Evolutionary conservation across 148 eudicot species (phyloP), one percentile per base, ranked within the genome.

Genomic region (Cornus suecica): DNA sequence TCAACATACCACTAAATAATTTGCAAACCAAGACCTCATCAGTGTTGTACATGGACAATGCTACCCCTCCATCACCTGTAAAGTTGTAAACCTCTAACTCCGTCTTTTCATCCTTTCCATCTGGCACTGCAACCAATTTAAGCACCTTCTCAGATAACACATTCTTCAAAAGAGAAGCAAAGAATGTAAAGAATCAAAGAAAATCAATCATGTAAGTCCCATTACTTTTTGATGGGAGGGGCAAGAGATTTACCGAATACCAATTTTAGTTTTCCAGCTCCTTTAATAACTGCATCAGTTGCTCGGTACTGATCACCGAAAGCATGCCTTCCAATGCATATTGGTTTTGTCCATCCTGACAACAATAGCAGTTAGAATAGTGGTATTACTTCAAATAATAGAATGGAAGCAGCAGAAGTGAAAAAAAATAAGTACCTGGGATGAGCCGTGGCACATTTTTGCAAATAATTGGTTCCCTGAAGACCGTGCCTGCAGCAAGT

Each of bases 311-410:
- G 94, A 80, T 90, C 92, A 16, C 94, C 94, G 80, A 88, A 90
- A 54, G 94, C 94, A 80, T 90, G 94, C 68, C 94, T 90, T 68
- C 94, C 94, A 64, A 90, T 90, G 79, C 92, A 90, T 71, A 90
- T 88, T 54, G 94, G 92, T 87, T 85, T 87, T 41, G 85, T 88
- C 94, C 94, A 90, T 26, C 86, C 88, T 85, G 74, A 75, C 22
- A 71, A 26, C 51, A 66, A 15, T 15, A 30, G 25, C 64, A 61
- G 32, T 23, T 54, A 51, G 2, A 69, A 25, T 20, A 66, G 23
- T 56, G 11, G 31, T 45, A 30, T 10, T 34, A 74, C 42, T 14
- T 75, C 27, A 24, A 14, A 27, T 48, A 61, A 61, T 42, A 18
- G 29, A 14, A 29, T 10, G 42, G 27, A 71, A 75, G 30, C 27